These are phyloP conservation scores for Rosa lucieae DNA, from an alignment of 306 rosid genomes.

Conservation along the genomic window DNA sequence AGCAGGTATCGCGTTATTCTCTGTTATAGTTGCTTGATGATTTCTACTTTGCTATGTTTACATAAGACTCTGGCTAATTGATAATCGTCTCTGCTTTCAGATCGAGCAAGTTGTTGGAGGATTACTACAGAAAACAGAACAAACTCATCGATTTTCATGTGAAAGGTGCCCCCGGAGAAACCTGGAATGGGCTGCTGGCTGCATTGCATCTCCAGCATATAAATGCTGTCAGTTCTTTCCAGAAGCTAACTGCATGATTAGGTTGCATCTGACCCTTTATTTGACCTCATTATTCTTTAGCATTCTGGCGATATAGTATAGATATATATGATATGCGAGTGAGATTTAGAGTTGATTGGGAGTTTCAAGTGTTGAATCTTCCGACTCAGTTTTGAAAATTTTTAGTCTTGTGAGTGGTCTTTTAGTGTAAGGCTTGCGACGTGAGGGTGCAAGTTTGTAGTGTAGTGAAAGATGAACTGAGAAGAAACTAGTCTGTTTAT, in stretches of 20 bases:
- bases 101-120: constrained; percentile 48
- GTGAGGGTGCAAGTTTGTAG: constrained; percentile 23
- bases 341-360: constrained; percentile 40
- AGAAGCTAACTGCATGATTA: constrained; percentile 80
- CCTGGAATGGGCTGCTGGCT: constrained; percentile 82
- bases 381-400: constrained; percentile 22
- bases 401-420: constrained; percentile 12
- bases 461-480: constrained; percentile 34
- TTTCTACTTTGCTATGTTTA: neutral
- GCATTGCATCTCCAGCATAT: constrained; percentile 80
- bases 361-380: constrained; percentile 34
- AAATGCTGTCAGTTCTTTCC: constrained; percentile 60
- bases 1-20: constrained; percentile 21
- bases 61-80: neutral
- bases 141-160: constrained; percentile 62
- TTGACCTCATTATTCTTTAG: constrained; percentile 14
- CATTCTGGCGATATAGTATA: constrained; percentile 49
- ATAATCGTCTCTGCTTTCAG: constrained; percentile 26
- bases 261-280: constrained; percentile 8
- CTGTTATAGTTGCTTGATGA: neutral
- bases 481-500: constrained; percentile 1
- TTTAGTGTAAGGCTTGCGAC: constrained; percentile 11
- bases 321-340: constrained; percentile 57
- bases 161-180: constrained; percentile 61
- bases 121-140: constrained; percentile 45